These are phyloP conservation scores for Speleostelium caveatum DNA, from an alignment of 78 protist species.

Conservation along the genomic window DNA sequence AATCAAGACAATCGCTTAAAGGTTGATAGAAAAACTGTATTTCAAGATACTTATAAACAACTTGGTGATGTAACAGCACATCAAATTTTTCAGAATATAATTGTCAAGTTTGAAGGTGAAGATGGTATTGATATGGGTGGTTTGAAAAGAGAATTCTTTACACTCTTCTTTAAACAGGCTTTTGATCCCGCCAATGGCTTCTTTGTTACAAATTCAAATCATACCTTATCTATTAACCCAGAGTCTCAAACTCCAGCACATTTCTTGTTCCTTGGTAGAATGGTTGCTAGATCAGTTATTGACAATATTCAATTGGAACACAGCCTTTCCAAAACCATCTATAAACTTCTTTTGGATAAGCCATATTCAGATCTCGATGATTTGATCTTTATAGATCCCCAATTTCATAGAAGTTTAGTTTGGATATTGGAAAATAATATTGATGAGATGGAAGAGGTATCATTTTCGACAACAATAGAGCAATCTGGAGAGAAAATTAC, in stretches of 20 bases:
- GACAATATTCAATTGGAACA: slow-evolving; percentile 40
- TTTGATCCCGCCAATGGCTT: slow-evolving; percentile 26
- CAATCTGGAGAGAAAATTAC: not conserved
- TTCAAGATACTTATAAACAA: slow-evolving; percentile 32
- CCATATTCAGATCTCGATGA: slow-evolving; percentile 16
- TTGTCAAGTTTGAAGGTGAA: slow-evolving; percentile 21
- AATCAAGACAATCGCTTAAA: not conserved
- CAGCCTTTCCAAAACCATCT: slow-evolving; percentile 24
- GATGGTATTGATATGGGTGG: slow-evolving; percentile 65
- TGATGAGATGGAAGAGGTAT: slow-evolving; percentile 50
- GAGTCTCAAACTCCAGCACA: not conserved
- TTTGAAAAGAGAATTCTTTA: slow-evolving; percentile 30
- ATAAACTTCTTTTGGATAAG: slow-evolving; percentile 14
- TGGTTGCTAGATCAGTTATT: slow-evolving; percentile 23
- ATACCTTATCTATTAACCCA: slow-evolving; percentile 35
- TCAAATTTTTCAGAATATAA: slow-evolving; percentile 5
- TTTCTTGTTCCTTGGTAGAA: slow-evolving; percentile 28
- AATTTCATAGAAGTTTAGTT: slow-evolving; percentile 6
- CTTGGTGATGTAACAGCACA: not conserved
- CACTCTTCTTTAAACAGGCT: slow-evolving; percentile 12
- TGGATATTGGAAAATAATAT: slow-evolving; percentile 40
- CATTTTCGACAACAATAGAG: slow-evolving; percentile 29
- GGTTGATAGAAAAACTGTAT: slow-evolving; percentile 18
- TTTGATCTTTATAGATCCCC: slow-evolving; percentile 28
- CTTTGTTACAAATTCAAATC: slow-evolving; percentile 14